Evolutionary conservation across 2,329 filamentous ascomycete genomes (phyloP), one percentile per base, ranked within the genome.

Genomic region (Aspergillus versicolor): DNA sequence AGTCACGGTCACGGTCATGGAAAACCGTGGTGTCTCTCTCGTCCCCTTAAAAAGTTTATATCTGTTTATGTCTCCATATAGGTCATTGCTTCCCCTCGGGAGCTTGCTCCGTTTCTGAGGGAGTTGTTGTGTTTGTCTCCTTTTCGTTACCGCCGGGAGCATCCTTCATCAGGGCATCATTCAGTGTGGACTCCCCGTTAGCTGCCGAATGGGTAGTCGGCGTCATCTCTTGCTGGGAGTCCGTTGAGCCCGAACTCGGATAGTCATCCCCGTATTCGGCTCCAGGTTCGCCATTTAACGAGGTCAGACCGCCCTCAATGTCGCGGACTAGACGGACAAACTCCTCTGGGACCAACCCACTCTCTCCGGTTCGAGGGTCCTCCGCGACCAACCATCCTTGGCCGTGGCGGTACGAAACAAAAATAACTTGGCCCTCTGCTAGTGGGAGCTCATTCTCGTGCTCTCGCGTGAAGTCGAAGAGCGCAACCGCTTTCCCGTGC

Each of bases 361-460:
- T 96, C 76, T 99, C 94, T 2, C 84, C 91, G 1, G 92, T 97
- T 73, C 91, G 92, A 12, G 93, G 92, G 69, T 99, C 94, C 76
- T 97, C 91, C 4, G 94, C 94, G 22, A 99, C 94, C 51, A 99
- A 82, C 94, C 94, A 99, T 54, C 94, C 94, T 75, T 97, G 92
- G 15, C 93, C 93, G 70, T 97, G 92, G 43, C 94, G 85, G 73
- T 97, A 99, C 15, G 91, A 96, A 22, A 99, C 92, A 80, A 94
- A 89, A 56, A 99, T 96, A 56, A 97, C 91, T 70, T 99, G 94
- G 5, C 94, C 94, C 75, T 99, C 94, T 0, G 91, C 87, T 46
- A 99, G 79, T 4, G 92, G 91, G 56, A 99, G 79, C 74, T 99
- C 94, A 70, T 97, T 99, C 72, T 97, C 92, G 72, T 97, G 97